phyloP scores from a whole-genome alignment of 805 yeast species.

The Metschnikowia reukaufii region DNA sequence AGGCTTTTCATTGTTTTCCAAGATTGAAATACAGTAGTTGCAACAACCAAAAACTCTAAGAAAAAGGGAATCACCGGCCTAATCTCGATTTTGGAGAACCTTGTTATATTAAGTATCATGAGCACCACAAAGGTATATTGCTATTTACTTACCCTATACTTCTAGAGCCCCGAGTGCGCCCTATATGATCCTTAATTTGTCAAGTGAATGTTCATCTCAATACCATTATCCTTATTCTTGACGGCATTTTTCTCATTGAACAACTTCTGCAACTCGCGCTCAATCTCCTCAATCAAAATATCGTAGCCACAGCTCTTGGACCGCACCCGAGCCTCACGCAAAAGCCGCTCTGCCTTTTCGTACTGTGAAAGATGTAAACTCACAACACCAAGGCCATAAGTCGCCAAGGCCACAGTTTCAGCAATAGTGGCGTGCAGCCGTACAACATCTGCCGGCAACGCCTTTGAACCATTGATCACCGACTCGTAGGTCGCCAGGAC shows the following conservation, averaged over 20 bases:
- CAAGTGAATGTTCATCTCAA: constrained; percentile 28
- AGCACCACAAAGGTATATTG: no score
- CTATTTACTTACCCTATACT: no score
- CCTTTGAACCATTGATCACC: constrained; percentile 34
- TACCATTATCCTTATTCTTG: constrained; percentile 13
- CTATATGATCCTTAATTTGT: constrained; percentile 5
- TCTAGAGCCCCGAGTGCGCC: no score
- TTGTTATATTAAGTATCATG: no score
- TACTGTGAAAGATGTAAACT: constrained; percentile 58
- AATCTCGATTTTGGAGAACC: no score
- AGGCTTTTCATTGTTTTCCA: no score
- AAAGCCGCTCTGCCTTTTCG: constrained; percentile 55
- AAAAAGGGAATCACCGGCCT: no score
- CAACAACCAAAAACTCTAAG: no score
- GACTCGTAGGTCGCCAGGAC: constrained; percentile 37
- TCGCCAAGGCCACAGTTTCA: constrained; percentile 75
- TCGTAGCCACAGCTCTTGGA: constrained; percentile 66
- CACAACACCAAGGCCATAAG: constrained; percentile 84
- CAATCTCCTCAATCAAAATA: constrained; percentile 63
- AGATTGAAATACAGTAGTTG: no score
- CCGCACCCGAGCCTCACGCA: constrained; percentile 68
- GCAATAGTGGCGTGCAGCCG: constrained; percentile 35
- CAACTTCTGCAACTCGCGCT: constrained; percentile 61
- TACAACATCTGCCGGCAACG: constrained; percentile 28
- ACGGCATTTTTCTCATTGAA: constrained; percentile 32